Evolutionary conservation across 2,329 filamentous ascomycete species (phyloP), one percentile per base, ranked within the genome.

Genomic region (Penicillium janthinellum): DNA sequence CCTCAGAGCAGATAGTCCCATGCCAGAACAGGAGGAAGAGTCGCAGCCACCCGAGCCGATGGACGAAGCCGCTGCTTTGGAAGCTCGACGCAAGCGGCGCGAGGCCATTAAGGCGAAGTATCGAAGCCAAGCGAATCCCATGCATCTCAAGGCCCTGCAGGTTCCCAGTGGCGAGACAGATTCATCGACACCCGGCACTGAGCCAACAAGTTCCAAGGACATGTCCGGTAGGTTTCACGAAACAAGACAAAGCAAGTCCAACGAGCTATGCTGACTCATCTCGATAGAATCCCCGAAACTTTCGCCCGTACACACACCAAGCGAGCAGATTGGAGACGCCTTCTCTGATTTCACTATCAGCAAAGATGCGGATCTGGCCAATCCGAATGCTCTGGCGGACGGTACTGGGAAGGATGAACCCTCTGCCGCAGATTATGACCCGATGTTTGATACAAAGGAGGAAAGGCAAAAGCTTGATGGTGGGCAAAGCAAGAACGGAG

Each of bases 401-500:
- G 73, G 73, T 65, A 75, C 77, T 63, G 84, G 86, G 48, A 84
- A 84, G 55, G 89, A 95, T 69, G 91, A 89, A 6, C 90, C 91
- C 5, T 96, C 92, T n/a, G 93, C 93, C 48, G 92, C 92, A 60
- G 91, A 96, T 75, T 96, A 96, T 73, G 91, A 96, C 71, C 93
- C 93, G 1, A 95, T 88, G 1, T 82, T 88, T 66, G 93, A 97
- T 72, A 95, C 94, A 90, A 83, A 89, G 73, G 91, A 96, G 74
- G 92, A 96, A 67, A 86, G 87, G 69, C 83, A 86, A 60, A 86
- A 89, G 58, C 87, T 90, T 69, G 87, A 88, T 25, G 49, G 59
- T 65, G 82, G 86, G 67, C 84, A 88, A 60, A 82, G 86, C 61
- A 83, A 83, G 54, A 84, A 85, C 58, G 81, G 82, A 39, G 83